These are phyloP conservation scores for Nematocida homosporus DNA, from an alignment of 371 early-diverging fungal genomes.

Conservation along the genomic window DNA sequence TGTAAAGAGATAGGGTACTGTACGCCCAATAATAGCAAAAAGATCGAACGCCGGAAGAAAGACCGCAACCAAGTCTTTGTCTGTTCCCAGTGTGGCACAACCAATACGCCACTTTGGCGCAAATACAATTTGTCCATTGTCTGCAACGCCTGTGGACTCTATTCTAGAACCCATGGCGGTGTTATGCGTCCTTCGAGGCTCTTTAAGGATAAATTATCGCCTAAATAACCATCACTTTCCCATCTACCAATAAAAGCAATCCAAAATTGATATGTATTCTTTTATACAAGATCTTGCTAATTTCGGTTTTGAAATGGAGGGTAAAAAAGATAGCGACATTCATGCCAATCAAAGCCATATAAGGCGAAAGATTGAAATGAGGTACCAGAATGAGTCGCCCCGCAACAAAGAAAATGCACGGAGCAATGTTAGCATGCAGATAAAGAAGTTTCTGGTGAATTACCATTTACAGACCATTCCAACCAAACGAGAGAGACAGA, in stretches of 20 bases:
- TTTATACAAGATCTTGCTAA: conserved; percentile 4
- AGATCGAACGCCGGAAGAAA: not conserved
- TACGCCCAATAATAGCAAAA: not conserved
- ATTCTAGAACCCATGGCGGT: conserved; percentile 63
- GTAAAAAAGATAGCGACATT: conserved; percentile 36
- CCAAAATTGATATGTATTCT: not conserved
- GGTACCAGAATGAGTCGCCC: conserved; percentile 29
- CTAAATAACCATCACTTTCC: not conserved
- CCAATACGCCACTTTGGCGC: conserved; percentile 64
- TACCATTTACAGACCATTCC: conserved; percentile 4
- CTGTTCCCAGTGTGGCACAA: conserved; percentile 62
- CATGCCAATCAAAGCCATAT: too few species aligned
- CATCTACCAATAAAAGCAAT: not conserved
- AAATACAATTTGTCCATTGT: conserved; percentile 46
- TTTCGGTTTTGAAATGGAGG: conserved; percentile 24
- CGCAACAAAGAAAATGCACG: conserved; percentile 22
- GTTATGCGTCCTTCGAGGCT: conserved; percentile 45
- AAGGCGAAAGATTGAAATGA: conserved; percentile 8
- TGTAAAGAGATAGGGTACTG: conserved; percentile 33
- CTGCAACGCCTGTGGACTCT: conserved; percentile 68
- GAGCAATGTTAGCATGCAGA: not conserved
- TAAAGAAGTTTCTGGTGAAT: conserved; percentile 26
- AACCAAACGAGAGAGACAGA: conserved; percentile 17
- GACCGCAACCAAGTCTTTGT: conserved; percentile 6
- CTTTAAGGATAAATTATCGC: conserved; percentile 11